A percentile compares a stretch with the other conserved stretches of the same genome.
These are phyloP conservation scores for Dictyostelium capitatum DNA, from an alignment of 78 protist species.

Conservation along the genomic window DNA sequence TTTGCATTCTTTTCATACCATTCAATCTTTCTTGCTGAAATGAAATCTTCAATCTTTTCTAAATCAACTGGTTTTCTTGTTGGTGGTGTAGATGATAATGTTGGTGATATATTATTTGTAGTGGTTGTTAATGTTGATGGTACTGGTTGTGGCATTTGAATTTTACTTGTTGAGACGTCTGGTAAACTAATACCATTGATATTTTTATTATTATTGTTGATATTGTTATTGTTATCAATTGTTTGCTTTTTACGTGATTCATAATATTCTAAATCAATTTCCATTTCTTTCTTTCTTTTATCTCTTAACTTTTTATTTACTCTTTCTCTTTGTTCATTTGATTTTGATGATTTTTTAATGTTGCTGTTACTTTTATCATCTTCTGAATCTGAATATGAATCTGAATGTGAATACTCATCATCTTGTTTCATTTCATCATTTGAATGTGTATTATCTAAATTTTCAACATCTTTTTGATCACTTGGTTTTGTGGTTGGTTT, in stretches of 20 bases:
- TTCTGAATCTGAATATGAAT: not conserved
- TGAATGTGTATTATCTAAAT: not conserved
- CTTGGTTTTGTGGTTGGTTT: not conserved
- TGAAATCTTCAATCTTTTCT: constrained; percentile 25
- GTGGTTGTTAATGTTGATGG: not conserved
- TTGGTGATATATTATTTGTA: not conserved
- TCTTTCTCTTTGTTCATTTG: not conserved
- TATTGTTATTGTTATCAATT: too few species aligned
- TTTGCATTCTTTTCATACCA: constrained; percentile 33
- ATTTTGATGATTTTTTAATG: not conserved
- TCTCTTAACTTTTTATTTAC: not conserved
- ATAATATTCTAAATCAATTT: not conserved
- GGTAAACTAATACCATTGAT: not conserved
- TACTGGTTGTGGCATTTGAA: not conserved
- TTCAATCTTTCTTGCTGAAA: constrained; percentile 5
- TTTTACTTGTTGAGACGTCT: not conserved
- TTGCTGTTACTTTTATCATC: not conserved
- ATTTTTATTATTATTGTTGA: not conserved
- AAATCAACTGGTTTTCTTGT: not conserved
- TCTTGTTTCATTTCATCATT: not conserved
- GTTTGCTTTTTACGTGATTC: not conserved
- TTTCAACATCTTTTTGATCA: not conserved
- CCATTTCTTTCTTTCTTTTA: not conserved
- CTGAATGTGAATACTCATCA: too few species aligned
- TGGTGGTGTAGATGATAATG: not conserved